These are phyloP conservation scores for Huntiella abstrusa DNA, from an alignment of 2,329 filamentous ascomycete species.

Conservation along the genomic window DNA sequence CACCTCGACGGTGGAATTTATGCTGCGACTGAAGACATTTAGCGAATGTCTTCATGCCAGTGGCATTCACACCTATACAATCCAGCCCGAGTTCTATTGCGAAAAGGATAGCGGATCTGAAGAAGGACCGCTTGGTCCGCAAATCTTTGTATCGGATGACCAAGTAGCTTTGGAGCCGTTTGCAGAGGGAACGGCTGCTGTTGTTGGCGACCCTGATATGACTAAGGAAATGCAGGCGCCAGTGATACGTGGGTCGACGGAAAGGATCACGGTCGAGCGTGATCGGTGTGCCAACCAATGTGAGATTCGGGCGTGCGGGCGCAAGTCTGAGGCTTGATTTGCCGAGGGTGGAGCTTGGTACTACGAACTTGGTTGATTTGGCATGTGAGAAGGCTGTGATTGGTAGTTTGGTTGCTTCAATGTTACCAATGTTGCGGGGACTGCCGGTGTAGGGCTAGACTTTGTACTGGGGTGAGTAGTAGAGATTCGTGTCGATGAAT, in stretches of 20 bases:
- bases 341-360: too few species aligned
- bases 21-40: constrained; percentile 39
- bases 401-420: too few species aligned
- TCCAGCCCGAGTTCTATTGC: constrained; percentile 41
- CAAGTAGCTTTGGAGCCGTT: neutral
- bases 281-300: constrained; percentile 1
- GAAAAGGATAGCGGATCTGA: neutral
- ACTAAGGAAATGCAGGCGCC: neutral
- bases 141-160: neutral
- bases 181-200: neutral
- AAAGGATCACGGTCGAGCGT: too few species aligned
- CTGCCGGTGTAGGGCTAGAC: too few species aligned
- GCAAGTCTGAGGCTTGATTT: neutral
- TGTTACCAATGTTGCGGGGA: too few species aligned
- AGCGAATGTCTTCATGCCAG: constrained; percentile 54
- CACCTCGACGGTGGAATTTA: constrained; percentile 36
- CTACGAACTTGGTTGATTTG: too few species aligned
- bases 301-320: neutral
- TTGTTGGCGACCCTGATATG: neutral
- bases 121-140: neutral
- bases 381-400: too few species aligned
- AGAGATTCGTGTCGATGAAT: too few species aligned
- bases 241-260: neutral
- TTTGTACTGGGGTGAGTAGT: too few species aligned
- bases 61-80: constrained; percentile 50